Evolutionary conservation across 1,139 yeast genomes (phyloP), one percentile per base, ranked within the genome.

Genomic region (Keqinozyma sinolaborantium): DNA sequence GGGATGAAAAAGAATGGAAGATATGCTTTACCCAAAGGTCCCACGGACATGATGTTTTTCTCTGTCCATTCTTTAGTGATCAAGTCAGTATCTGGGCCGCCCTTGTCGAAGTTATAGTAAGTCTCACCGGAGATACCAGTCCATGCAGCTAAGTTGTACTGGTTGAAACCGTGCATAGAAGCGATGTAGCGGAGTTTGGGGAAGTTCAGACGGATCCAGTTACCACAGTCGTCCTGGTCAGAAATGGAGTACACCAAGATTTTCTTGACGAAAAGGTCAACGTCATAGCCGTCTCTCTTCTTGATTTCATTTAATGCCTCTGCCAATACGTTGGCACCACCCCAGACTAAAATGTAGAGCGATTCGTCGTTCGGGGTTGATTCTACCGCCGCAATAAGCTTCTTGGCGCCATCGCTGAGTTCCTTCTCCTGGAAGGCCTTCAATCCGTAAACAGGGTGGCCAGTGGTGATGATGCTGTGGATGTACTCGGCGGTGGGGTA

Each of bases 141-240:
- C 58, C 58, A 53, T 2, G 54, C 39, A 4, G 56, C 29, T n/a
- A 37, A 34, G 4, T 50, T 47, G 33, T 53, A 53, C 25, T 44
- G 50, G 23, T 47, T 51, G 33, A 45, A 50, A 1, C 48, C 54
- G 30, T 48, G 55, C 18, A 48, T 28, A 2, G 56, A 51, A 0
- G 45, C 45, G 30, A 52, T 46, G 30, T 50, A 52, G 18, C 34
- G 39, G 5, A 53, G 26, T 16, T 28, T 20, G 3, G 57, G 58
- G 29, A 40, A 53, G 14, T 44, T 26, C 29, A 27, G 26, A 33
- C 58, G 40, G 23, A 53, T 50, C 58, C 58, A 53, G 8, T 51
- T 44, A 9, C 57, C 56, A 5, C 50, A 38, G 34, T 50, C 41
- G 30, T 53, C 58, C 34, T 52, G 58, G 28, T 53, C 58, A 2